These are phyloP conservation scores for Cryptococcus sp. DNA, from an alignment of 1,284 basidiomycete genomes.

Conservation along the genomic window DNA sequence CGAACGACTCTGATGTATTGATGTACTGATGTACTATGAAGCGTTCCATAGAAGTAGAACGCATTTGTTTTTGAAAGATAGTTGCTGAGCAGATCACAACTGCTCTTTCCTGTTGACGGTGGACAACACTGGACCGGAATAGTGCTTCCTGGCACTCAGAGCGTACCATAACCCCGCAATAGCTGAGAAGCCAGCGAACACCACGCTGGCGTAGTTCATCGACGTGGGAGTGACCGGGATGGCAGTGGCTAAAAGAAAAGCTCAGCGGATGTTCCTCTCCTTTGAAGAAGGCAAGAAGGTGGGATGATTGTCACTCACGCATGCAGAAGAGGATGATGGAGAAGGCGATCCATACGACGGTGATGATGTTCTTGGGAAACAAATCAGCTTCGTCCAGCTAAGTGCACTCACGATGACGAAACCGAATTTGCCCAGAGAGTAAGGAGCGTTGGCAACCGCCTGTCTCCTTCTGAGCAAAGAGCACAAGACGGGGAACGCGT, in stretches of 20 bases:
- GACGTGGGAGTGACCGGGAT: slow-evolving; percentile 49
- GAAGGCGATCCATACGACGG: slow-evolving; percentile 55
- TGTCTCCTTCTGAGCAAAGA: slow-evolving; percentile 47
- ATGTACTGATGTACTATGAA: too few relatives aligned
- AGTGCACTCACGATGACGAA: slow-evolving; percentile 39
- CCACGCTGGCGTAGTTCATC: slow-evolving; percentile 55
- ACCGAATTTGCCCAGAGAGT: slow-evolving; percentile 53
- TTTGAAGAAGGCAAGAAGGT: not conserved
- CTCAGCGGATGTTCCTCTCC: not conserved
- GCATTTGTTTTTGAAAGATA: too few relatives aligned
- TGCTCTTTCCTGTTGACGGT: slow-evolving; percentile 10
- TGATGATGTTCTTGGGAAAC: slow-evolving; percentile 48
- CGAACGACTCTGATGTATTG: too few relatives aligned
- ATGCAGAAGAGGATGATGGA: slow-evolving; percentile 56
- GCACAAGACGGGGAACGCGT: slow-evolving; percentile 54
- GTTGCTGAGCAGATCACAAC: too few relatives aligned
- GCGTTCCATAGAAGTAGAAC: too few relatives aligned
- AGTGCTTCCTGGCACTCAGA: slow-evolving; percentile 43
- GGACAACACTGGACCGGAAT: slow-evolving; percentile 34
- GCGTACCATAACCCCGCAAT: slow-evolving; percentile 51
- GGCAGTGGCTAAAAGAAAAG: slow-evolving; percentile 40
- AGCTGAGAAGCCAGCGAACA: slow-evolving; percentile 49
- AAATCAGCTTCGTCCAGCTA: not conserved
- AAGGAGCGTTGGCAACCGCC: slow-evolving; percentile 50
- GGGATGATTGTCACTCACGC: slow-evolving; percentile 33